Evolutionary conservation across 148 eudicot species (phyloP).

Genomic region (Talinum fruticosum): DNA sequence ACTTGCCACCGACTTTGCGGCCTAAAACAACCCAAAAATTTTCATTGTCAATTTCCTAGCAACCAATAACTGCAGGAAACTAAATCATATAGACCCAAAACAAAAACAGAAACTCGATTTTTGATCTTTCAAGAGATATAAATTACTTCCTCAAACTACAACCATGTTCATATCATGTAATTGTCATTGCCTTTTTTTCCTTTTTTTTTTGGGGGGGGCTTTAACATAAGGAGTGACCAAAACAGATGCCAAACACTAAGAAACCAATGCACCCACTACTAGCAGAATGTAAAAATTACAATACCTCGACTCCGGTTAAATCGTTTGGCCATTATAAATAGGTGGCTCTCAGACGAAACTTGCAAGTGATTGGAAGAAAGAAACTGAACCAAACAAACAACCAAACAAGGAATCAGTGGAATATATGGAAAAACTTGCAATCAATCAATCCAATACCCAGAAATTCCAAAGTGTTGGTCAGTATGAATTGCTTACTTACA

Average conservation of each 20-base stretch:
- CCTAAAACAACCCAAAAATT: constrained; percentile 7
- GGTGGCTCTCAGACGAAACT: background rate
- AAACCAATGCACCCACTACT: too few relatives aligned
- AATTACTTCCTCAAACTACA: background rate
- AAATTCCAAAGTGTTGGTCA: background rate
- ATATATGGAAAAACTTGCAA: background rate
- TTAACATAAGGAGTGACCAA: too few relatives aligned
- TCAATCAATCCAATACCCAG: background rate
- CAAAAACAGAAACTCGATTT: background rate
- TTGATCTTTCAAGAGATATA: background rate
- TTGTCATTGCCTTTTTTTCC: too few relatives aligned
- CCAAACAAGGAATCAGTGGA: background rate
- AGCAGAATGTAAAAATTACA: background rate
- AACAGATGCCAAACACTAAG: too few relatives aligned
- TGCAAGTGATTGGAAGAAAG: background rate
- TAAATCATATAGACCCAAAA: background rate
- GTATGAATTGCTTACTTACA: background rate
- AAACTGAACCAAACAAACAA: background rate
- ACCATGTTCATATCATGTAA: background rate
- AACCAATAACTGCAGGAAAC: background rate
- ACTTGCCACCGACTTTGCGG: background rate
- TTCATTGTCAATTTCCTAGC: background rate
- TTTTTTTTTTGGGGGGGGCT: too few relatives aligned
- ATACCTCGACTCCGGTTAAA: constrained; percentile 20
- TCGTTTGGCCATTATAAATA: constrained; percentile 18